Percentiles rank a stretch among this genome's conserved stretches.
Conservation (phyloP, 345 rosid genomes). For the Aquilaria yunnanensis region DNA sequence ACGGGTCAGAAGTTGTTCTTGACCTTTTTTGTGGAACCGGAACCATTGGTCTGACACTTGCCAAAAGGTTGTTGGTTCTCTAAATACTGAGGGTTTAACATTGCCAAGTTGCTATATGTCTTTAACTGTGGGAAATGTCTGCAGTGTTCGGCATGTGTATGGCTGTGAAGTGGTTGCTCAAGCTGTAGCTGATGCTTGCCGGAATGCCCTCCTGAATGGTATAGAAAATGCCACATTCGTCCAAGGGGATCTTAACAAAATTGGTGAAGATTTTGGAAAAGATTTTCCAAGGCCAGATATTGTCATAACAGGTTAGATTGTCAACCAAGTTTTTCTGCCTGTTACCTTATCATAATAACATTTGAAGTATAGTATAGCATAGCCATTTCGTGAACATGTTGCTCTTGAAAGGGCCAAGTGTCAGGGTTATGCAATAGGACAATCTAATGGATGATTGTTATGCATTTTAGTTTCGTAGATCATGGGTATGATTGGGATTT, state of each 20-base stretch:
- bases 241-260: conserved; percentile 93
- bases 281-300: conserved; percentile 81
- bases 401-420: too few relatives aligned
- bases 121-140: neutral
- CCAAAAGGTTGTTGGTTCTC: conserved; percentile 40
- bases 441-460: too few relatives aligned
- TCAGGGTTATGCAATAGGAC: too few relatives aligned
- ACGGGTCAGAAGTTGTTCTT: conserved; percentile 87
- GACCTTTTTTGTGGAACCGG: conserved; percentile 98
- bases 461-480: too few relatives aligned
- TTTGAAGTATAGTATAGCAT: neutral
- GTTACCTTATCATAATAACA: too few relatives aligned
- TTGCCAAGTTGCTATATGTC: neutral
- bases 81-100: neutral
- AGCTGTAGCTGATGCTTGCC: conserved; percentile 68
- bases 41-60: conserved; percentile 88
- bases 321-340: conserved; percentile 3
- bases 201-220: conserved; percentile 74
- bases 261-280: conserved; percentile 72
- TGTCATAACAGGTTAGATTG: conserved; percentile 65
- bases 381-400: too few relatives aligned
- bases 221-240: conserved; percentile 75
- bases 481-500: too few relatives aligned
- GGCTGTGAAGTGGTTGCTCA: conserved; percentile 95
- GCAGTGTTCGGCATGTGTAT: conserved; percentile 77